Evolutionary conservation across 2,329 filamentous ascomycete genomes (phyloP).

Genomic region (Pyricularia sp.): DNA sequence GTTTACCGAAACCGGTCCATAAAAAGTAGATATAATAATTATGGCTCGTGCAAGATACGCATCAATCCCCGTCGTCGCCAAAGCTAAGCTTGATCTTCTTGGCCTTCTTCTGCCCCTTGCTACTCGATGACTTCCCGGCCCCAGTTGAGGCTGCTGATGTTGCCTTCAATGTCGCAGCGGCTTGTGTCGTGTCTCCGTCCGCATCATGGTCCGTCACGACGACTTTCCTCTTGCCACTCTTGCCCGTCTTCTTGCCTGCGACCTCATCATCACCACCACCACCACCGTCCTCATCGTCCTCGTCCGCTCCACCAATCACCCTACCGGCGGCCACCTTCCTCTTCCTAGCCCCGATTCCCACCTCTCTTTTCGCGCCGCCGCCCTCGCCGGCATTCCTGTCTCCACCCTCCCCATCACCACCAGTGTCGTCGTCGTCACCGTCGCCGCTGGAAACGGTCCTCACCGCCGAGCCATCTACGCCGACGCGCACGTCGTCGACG

Average conservation of each 20-base stretch:
- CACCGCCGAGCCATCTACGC: constrained; percentile 29
- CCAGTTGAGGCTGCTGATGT: constrained; percentile 2
- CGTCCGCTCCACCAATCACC: constrained; percentile 28
- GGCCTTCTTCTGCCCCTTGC: constrained; percentile 34
- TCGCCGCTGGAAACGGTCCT: constrained; percentile 12
- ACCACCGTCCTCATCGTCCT: constrained; percentile 15
- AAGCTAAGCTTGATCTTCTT: constrained; percentile 59
- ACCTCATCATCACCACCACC: constrained; percentile 10
- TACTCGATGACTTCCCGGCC: constrained; percentile 3
- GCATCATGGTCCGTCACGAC: constrained; percentile 12
- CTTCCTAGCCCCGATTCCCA: constrained; percentile 28
- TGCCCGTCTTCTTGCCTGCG: constrained; percentile 11
- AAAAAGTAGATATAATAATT: neutral
- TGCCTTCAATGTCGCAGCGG: neutral
- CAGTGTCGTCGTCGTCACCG: constrained; percentile 13
- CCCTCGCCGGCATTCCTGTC: constrained; percentile 14
- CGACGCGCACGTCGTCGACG: constrained; percentile 24
- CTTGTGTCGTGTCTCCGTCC: constrained; percentile 5
- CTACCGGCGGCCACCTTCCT: constrained; percentile 36
- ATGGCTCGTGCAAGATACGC: neutral
- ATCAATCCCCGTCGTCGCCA: constrained; percentile 37
- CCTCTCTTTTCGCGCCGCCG: constrained; percentile 10
- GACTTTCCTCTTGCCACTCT: constrained; percentile 4
- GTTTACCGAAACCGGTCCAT: neutral
- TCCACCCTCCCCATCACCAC: constrained; percentile 15